Conservation (phyloP, 148 eudicot genomes). For the Rhododendron williamsianum region DNA sequence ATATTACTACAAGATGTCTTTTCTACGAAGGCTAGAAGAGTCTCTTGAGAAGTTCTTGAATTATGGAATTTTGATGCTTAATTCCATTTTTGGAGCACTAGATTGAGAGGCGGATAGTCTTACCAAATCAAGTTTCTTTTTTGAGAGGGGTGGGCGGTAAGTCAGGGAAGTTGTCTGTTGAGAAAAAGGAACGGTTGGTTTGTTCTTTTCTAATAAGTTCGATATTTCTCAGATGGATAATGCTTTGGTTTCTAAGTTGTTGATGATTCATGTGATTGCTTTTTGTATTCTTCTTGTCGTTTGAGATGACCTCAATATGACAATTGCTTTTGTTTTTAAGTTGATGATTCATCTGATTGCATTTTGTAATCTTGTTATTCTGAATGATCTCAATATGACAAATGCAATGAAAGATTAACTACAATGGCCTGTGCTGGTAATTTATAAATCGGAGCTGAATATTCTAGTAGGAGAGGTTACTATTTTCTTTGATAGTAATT, state of each 20-base stretch:
- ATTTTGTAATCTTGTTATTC: not conserved
- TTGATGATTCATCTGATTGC: not conserved
- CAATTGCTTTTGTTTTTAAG: not conserved
- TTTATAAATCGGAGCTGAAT: not conserved
- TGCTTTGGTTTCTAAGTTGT: not conserved
- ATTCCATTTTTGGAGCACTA: not conserved
- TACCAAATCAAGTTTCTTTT: not conserved
- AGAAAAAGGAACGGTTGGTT: not conserved
- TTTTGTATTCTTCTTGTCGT: not conserved
- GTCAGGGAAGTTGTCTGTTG: not conserved
- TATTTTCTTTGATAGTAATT: not conserved
- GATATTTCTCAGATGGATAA: not conserved
- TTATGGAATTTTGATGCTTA: not conserved
- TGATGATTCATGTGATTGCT: not conserved
- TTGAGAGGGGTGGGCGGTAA: not conserved
- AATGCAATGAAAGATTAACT: not conserved
- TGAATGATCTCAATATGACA: not conserved
- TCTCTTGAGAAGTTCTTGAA: not conserved
- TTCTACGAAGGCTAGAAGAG: not conserved
- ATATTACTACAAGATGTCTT: not conserved
- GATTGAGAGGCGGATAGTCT: not conserved
- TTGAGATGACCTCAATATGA: not conserved
- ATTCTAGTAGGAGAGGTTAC: not conserved
- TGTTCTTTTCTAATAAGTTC: not conserved
- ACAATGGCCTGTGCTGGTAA: not conserved